Evolutionary conservation across 192 early-diverging fungal species (phyloP).

Genomic region (Coemansia sp.): DNA sequence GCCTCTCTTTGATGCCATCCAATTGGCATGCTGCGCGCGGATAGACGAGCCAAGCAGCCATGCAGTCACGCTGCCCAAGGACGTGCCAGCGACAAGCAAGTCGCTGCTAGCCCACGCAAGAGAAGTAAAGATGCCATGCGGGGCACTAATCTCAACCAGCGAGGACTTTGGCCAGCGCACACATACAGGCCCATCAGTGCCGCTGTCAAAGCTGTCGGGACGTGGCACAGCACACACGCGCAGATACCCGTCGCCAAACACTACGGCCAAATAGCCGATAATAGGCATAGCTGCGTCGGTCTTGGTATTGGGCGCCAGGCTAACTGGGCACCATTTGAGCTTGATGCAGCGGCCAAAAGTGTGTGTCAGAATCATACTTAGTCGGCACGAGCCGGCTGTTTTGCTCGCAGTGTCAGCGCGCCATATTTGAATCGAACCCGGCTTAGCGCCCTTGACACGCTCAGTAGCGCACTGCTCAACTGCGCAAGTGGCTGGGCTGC

Average conservation of each 20-base stretch:
- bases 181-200: constrained; percentile 4
- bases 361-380: constrained; percentile 31
- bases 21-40: constrained; percentile 11
- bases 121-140: constrained; percentile 30
- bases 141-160: constrained; percentile 27
- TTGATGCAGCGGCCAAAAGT: constrained; percentile 34
- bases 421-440: constrained; percentile 43
- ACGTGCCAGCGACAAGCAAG: constrained; percentile 33
- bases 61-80: constrained; percentile 23
- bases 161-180: constrained; percentile 37
- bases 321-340: constrained; percentile 45
- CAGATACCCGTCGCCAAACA: constrained; percentile 47
- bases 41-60: constrained; percentile 22
- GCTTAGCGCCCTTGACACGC: constrained; percentile 21
- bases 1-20: background rate
- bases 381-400: constrained; percentile 5
- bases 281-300: background rate
- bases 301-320: background rate
- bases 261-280: constrained; percentile 30
- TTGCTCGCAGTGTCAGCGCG: constrained; percentile 11
- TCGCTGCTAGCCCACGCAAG: constrained; percentile 39
- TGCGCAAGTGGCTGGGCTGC: background rate
- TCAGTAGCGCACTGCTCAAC: constrained; percentile 2
- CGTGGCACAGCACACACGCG: constrained; percentile 36
- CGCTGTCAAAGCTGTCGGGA: background rate